Evolutionary conservation across 305 asterid genomes (phyloP), one percentile per base, ranked within the genome.

Genomic region (Fraxinus platypoda): DNA sequence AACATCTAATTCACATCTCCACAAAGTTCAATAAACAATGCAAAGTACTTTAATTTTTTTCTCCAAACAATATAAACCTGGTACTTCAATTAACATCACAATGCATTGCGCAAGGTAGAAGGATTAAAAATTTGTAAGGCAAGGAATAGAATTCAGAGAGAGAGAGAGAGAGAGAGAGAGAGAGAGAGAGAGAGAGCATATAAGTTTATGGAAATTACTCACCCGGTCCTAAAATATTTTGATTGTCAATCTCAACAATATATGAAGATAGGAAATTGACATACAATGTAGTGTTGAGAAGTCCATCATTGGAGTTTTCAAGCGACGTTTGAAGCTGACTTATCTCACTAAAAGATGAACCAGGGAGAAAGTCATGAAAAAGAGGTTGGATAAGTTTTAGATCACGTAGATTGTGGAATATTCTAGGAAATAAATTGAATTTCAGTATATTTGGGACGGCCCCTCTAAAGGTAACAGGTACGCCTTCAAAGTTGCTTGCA

Each of bases 381-480:
- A 96, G 86, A 72, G 99, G 99, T 81, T 96, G 99, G 84, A 94
- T 90, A 89, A 96, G 95, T 94, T 86, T 93, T 43, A 96, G 85
- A 71, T 88, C 92, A 71, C 86, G 95, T 84, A 88, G 73, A 88
- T 93, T 94, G 25, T 83, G 97, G 89, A 93, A 96, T 23, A 91
- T 73, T 78, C 95, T 87, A 83, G 98, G 99, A 82, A 96, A 92
- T 21, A 96, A 79, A 87, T 94, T 96, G 89, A 96, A 96, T 84
- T 93, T 92, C 84, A 96, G 86, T 84, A 96, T 91, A 87, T 92
- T 96, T 52, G 98, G 89, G 74, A 83, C 83, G 12, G 81, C 73
- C 86, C 99, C 99, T 88, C 99, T 90, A 87, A 81, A 96, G 3
- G 98, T 91, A 82, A 93, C 70, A 26, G 92, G 93, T 57, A 62